A percentile compares a stretch with the other conserved stretches of the same genome.
phyloP scores from a whole-genome alignment of 2,329 filamentous ascomycete species.

The Fusarium chuoi region DNA sequence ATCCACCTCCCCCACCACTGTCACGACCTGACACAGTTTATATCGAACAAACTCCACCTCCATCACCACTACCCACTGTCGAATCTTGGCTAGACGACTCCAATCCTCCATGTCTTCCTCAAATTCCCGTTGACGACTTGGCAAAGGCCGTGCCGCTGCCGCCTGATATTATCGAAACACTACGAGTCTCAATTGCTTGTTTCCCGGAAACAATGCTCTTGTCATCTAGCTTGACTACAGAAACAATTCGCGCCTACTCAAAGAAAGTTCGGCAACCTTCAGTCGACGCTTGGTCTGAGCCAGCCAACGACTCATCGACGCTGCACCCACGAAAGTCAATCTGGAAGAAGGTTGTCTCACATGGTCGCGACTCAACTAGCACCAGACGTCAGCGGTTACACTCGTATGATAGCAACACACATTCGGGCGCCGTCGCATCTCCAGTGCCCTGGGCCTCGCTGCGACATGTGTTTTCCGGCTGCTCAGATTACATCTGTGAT shows the following conservation, averaged over 20 bases:
- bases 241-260: constrained; percentile 67
- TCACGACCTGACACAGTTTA: constrained; percentile 41
- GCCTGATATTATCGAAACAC: constrained; percentile 63
- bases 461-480: constrained; percentile 62
- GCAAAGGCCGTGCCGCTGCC: constrained; percentile 60
- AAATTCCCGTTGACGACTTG: constrained; percentile 49
- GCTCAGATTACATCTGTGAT: constrained; percentile 66
- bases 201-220: constrained; percentile 70
- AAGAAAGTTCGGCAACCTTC: constrained; percentile 61
- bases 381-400: constrained; percentile 31
- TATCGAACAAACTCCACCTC: constrained; percentile 48
- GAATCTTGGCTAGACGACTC: constrained; percentile 51
- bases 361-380: constrained; percentile 36
- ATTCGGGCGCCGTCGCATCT: constrained; percentile 24
- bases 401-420: constrained; percentile 16
- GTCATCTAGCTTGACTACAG: constrained; percentile 64
- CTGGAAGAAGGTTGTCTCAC: constrained; percentile 51
- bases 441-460: constrained; percentile 57
- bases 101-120: constrained; percentile 44
- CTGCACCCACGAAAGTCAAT: constrained; percentile 45
- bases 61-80: constrained; percentile 50
- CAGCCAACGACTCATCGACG: constrained; percentile 24
- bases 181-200: constrained; percentile 63
- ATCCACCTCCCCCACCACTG: constrained; percentile 1
- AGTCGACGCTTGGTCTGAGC: constrained; percentile 36